phyloP scores from a whole-genome alignment of 257 asterid species.

The Gentiana dahurica region DNA sequence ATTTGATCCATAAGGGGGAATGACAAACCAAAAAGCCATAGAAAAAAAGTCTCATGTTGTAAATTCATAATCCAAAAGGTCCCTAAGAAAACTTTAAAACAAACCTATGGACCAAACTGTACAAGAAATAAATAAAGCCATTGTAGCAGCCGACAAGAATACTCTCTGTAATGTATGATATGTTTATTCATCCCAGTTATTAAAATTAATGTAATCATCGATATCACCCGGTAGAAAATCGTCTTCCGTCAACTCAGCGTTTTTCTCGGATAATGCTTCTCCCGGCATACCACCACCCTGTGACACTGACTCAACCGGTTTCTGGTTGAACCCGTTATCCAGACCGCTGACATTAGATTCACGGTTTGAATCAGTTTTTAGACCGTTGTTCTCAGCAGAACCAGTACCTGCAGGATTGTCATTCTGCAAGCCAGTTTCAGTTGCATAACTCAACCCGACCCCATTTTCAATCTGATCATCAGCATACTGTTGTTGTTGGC shows the following conservation, averaged over 20 bases:
- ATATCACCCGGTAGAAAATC: slow-evolving; percentile 61
- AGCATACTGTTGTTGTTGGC: too few relatives aligned
- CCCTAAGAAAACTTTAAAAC: background rate
- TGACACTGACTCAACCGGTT: slow-evolving; percentile 15
- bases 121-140: too few relatives aligned
- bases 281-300: slow-evolving; percentile 43
- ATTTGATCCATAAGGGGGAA: too few relatives aligned
- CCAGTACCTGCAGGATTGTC: background rate
- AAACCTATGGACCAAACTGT: too few relatives aligned
- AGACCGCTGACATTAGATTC: slow-evolving; percentile 35
- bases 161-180: slow-evolving; percentile 9
- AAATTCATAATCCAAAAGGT: background rate
- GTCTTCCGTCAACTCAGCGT: slow-evolving; percentile 54
- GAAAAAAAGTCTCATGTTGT: background rate
- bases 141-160: too few relatives aligned
- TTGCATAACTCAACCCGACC: slow-evolving; percentile 17
- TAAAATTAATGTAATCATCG: slow-evolving; percentile 61
- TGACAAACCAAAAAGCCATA: background rate
- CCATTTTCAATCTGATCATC: slow-evolving; percentile 6
- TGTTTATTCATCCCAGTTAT: slow-evolving; percentile 66
- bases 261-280: slow-evolving; percentile 46
- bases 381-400: slow-evolving; percentile 56
- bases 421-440: slow-evolving; percentile 21
- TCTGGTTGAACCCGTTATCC: slow-evolving; percentile 38
- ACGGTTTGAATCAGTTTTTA: slow-evolving; percentile 37